These are phyloP conservation scores for Fulvia fulva DNA, from an alignment of 2,329 filamentous ascomycete genomes.

Conservation along the genomic window DNA sequence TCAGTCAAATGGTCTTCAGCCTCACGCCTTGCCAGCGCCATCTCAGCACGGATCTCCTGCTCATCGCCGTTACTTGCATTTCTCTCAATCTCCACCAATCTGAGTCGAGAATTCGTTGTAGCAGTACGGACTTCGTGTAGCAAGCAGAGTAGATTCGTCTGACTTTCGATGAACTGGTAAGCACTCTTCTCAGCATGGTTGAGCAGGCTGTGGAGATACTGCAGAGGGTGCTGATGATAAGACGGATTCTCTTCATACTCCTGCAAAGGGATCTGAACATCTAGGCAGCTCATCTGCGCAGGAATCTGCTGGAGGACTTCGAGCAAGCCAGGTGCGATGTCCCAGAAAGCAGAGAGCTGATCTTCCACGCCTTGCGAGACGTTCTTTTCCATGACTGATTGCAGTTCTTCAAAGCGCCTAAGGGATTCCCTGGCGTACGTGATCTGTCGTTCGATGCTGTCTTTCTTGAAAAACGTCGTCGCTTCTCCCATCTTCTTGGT, in stretches of 20 bases:
- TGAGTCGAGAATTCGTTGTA: conserved; percentile 65
- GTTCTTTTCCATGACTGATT: conserved; percentile 74
- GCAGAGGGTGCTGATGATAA: conserved; percentile 75
- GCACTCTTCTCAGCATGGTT: conserved; percentile 86
- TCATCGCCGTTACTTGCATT: conserved; percentile 31
- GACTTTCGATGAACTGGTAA: conserved; percentile 94
- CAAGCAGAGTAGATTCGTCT: conserved; percentile 85
- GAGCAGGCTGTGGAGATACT: conserved; percentile 84
- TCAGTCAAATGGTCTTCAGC: conserved; percentile 71
- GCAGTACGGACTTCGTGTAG: conserved; percentile 85
- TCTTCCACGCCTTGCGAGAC: conserved; percentile 84
- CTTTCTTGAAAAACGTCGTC: conserved; percentile 75
- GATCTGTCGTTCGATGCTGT: conserved; percentile 65
- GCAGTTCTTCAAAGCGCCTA: conserved; percentile 70
- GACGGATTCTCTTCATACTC: conserved; percentile 84
- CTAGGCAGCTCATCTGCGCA: conserved; percentile 51
- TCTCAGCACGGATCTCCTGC: conserved; percentile 43
- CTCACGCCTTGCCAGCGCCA: conserved; percentile 56
- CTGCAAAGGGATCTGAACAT: conserved; percentile 69
- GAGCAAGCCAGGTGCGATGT: conserved; percentile 81
- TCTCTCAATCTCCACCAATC: conserved; percentile 64
- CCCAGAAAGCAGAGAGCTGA: conserved; percentile 94
- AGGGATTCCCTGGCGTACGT: conserved; percentile 69
- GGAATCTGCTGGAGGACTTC: conserved; percentile 79
- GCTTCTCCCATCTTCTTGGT: conserved; percentile 76